A percentile compares a stretch with the other conserved stretches of the same genome.
phyloP scores from a whole-genome alignment of 208 protist species.

The Herpetomonas tarakana region DNA sequence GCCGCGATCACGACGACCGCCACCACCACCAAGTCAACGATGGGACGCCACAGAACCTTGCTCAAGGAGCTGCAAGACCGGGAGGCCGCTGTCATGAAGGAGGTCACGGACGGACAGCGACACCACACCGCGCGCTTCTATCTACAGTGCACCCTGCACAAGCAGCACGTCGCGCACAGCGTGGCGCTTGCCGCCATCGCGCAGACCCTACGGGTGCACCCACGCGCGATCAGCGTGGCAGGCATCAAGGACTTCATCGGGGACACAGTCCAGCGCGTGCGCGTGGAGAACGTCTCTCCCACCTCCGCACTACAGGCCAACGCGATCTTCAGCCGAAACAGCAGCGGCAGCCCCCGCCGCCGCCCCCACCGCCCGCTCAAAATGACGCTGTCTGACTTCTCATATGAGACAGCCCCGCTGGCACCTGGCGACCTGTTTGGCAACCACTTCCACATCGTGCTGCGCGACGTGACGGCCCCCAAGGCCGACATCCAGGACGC shows the following conservation, averaged over 20 bases:
- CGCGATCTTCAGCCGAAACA: constrained; percentile 32
- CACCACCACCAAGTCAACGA: background rate
- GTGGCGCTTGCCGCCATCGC: constrained; percentile 57
- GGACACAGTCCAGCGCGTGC: constrained; percentile 81
- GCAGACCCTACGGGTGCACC: constrained; percentile 75
- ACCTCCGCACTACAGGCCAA: constrained; percentile 58
- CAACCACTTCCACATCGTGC: constrained; percentile 80
- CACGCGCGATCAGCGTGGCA: constrained; percentile 64
- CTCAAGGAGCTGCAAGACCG: background rate
- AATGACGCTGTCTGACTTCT: constrained; percentile 77
- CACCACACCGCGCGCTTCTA: constrained; percentile 21
- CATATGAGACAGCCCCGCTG: constrained; percentile 66
- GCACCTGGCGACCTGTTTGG: constrained; percentile 69
- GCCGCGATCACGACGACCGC: background rate
- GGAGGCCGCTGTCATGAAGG: constrained; percentile 1
- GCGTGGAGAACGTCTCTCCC: constrained; percentile 67
- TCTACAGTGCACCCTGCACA: constrained; percentile 77
- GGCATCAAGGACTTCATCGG: constrained; percentile 90
- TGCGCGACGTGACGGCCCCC: constrained; percentile 67
- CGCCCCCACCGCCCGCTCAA: background rate
- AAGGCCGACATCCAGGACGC: constrained; percentile 35
- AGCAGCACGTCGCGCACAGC: constrained; percentile 78
- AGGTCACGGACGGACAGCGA: background rate
- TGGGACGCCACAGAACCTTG: too few relatives aligned
- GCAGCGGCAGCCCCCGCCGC: constrained; percentile 9